Evolutionary conservation across 2,329 filamentous ascomycete genomes (phyloP).

Genomic region (Sarocladiaceae sp.): DNA sequence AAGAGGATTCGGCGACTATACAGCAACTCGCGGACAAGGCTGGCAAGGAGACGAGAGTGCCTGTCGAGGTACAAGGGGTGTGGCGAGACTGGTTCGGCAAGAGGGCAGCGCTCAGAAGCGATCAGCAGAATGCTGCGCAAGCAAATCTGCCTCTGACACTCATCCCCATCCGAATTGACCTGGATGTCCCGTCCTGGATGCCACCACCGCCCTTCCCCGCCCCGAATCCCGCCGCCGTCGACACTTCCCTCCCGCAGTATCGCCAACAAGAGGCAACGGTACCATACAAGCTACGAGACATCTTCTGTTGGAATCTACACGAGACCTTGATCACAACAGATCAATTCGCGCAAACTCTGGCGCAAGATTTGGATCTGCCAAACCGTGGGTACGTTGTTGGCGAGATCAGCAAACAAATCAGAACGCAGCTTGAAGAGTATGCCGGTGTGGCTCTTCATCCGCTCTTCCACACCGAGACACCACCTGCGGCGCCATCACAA

Average conservation of each 20-base stretch:
- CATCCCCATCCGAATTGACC: conserved; percentile 92
- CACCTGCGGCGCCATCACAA: conserved; percentile 19
- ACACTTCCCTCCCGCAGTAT: conserved; percentile 72
- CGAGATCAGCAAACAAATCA: conserved; percentile 89
- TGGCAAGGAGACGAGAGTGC: conserved; percentile 72
- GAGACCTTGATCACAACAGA: conserved; percentile 92
- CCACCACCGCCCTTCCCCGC: conserved; percentile 56
- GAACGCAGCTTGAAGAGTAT: conserved; percentile 92
- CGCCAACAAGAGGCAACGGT: conserved; percentile 72
- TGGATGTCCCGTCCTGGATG: conserved; percentile 77
- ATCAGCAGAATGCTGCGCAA: conserved; percentile 56
- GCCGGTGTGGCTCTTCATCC: conserved; percentile 90
- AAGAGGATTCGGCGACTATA: conserved; percentile 61
- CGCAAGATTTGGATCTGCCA: conserved; percentile 89
- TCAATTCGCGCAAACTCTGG: conserved; percentile 84
- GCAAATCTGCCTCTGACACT: conserved; percentile 79
- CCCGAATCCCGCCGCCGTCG: conserved; percentile 55
- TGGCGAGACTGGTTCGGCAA: conserved; percentile 96
- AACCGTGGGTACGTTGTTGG: conserved; percentile 61
- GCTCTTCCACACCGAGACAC: conserved; percentile 64
- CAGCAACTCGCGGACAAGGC: conserved; percentile 66
- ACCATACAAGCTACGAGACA: conserved; percentile 83
- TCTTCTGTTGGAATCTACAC: conserved; percentile 97
- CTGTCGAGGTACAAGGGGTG: conserved; percentile 81
- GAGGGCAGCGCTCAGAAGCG: conserved; percentile 46